Percentiles rank a stretch among this genome's conserved stretches.
Evolutionary conservation across 2,329 filamentous ascomycete species (phyloP).

Genomic region (Chrysoporthe cubensis): DNA sequence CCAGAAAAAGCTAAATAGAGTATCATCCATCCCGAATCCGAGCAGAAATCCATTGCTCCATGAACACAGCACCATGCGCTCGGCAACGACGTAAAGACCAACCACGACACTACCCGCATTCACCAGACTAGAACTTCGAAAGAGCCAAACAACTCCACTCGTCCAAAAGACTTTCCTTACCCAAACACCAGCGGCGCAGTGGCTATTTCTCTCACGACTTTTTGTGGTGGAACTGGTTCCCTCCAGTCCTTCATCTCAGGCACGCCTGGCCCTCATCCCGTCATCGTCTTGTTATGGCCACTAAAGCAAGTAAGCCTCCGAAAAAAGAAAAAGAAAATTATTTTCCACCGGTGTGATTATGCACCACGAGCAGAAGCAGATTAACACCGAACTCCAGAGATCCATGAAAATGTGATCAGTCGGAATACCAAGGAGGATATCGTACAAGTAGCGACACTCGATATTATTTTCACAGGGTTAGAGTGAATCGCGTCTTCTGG

Average conservation of each 20-base stretch:
- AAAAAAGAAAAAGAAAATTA: slow-evolving; percentile 14
- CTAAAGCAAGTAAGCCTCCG: slow-evolving; percentile 12
- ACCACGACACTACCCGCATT: not conserved
- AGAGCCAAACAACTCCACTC: slow-evolving; percentile 12
- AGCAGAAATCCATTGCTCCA: not conserved
- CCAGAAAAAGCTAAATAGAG: not conserved
- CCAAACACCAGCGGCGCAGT: slow-evolving; percentile 11
- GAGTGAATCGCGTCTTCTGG: slow-evolving; percentile 7
- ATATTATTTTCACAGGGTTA: slow-evolving; percentile 10
- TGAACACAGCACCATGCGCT: not conserved
- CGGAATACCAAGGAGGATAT: slow-evolving; percentile 14
- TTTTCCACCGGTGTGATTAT: slow-evolving; percentile 23
- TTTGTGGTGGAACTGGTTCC: not conserved
- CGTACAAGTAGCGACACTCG: slow-evolving; percentile 19
- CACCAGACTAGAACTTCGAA: not conserved
- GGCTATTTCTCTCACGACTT: not conserved
- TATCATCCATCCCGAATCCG: not conserved
- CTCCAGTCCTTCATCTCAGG: slow-evolving; percentile 1
- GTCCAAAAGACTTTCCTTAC: slow-evolving; percentile 11
- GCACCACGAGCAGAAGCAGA: slow-evolving; percentile 18
- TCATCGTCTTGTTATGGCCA: slow-evolving; percentile 10
- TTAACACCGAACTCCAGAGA: slow-evolving; percentile 19
- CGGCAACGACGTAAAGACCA: not conserved
- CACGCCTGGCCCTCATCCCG: not conserved
- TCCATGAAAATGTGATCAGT: slow-evolving; percentile 15